Percentiles rank a stretch among this genome's conserved stretches.
Evolutionary conservation across 371 early-diverging fungal genomes (phyloP).

Genomic region (Mucor lusitanicus): DNA sequence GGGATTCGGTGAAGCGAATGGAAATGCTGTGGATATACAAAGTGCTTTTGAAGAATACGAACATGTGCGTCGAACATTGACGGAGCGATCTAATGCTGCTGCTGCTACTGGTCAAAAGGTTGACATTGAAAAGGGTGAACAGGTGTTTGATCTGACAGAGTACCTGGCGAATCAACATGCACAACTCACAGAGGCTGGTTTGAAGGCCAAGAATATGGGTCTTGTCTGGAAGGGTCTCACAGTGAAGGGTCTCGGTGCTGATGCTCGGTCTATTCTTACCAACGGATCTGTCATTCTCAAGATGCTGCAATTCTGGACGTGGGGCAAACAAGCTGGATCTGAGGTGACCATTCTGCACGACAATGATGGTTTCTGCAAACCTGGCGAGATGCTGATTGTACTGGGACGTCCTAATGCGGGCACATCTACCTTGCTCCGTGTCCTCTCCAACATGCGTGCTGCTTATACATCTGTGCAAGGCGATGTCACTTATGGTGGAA

Average conservation of each 20-base stretch:
- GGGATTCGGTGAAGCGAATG: constrained; percentile 42
- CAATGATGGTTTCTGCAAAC: constrained; percentile 60
- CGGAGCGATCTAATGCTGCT: constrained; percentile 28
- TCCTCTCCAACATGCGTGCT: constrained; percentile 64
- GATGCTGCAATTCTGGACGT: constrained; percentile 27
- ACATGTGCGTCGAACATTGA: constrained; percentile 39
- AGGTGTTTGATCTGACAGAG: constrained; percentile 35
- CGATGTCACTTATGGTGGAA: constrained; percentile 61
- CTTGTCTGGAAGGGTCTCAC: constrained; percentile 45
- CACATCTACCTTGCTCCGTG: constrained; percentile 68
- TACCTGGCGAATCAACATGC: constrained; percentile 22
- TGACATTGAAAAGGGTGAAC: constrained; percentile 3
- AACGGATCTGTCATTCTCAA: constrained; percentile 11
- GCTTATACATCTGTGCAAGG: constrained; percentile 61
- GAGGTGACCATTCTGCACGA: constrained; percentile 46
- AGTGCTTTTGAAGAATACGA: constrained; percentile 37
- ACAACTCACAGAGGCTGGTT: constrained; percentile 33
- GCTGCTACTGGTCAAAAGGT: not conserved
- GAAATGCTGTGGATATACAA: constrained; percentile 45
- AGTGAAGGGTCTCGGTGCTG: constrained; percentile 46
- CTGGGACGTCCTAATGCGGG: constrained; percentile 76
- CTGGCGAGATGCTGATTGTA: constrained; percentile 75
- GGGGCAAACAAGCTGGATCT: constrained; percentile 22
- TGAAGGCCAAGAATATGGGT: constrained; percentile 49
- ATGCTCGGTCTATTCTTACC: constrained; percentile 40